Base-by-base conservation (phyloP, 352 stramenopile genomes). In the Albugo laibachii region DNA sequence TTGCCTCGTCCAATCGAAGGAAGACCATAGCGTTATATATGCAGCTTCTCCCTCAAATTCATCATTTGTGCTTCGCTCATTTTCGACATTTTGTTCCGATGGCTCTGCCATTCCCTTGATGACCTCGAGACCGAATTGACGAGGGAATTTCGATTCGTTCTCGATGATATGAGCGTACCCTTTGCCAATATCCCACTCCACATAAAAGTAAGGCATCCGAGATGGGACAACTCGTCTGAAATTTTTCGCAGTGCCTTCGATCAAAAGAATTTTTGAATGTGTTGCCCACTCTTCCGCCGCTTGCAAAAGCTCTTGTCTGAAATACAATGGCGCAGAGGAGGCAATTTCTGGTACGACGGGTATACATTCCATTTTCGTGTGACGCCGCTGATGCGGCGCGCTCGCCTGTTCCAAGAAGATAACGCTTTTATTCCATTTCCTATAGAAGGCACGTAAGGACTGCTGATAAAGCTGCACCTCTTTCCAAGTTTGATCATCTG, bases 151-250 rank as follows among this genome's bases (percentile, higher is more conserved):
- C 21, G 57, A 48, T 41, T 81, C 70, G 47, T 91, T 73, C 51
- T 87, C 72, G 19, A 91, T 87, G 38, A 91, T 73, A 36, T 91
- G 77, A 0, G 64, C 74, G 34, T 85, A 91, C 15, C 77, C 66
- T 18, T 72, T 68, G n/a, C 56, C 56, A 0, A 38, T 36, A 1
- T 50, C 46, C 78, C 78, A 91, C 53, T 83, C 72, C 37, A 91
- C 83, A 52, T 91, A 71, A 50, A 87, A 91, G 42, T 88, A 91
- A 20, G 75, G 56, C 50, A 87, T 86, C n/a, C 80, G 73, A 16
- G 65, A 61, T 6, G 78, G 78, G 5, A 91, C 59, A 36, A 80
- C 63, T 20, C 60, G 65, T 48, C 65, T 66, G 31, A 87, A 57
- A 8, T 67, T 66, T 27, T 57, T 57, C 37, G 73, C 63, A 41